A percentile compares a stretch with the other conserved stretches of the same genome.
These are phyloP conservation scores for Huntiella bhutanensis DNA, from an alignment of 2,329 filamentous ascomycete genomes.

Conservation along the genomic window DNA sequence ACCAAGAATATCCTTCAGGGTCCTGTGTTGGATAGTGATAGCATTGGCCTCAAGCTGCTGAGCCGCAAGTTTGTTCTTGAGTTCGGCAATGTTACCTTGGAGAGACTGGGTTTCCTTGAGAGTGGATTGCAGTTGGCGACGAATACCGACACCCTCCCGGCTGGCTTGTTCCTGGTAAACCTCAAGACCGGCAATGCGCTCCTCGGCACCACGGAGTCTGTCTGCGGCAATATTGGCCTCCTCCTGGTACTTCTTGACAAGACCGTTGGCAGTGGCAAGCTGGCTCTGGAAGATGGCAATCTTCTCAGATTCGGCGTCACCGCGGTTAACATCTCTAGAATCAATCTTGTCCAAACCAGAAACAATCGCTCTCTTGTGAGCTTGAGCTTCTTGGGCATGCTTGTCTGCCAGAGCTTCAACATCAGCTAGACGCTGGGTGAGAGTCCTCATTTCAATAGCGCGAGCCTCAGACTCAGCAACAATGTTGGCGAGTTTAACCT, in stretches of 20 bases:
- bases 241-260: constrained; percentile 76
- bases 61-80: constrained; percentile 64
- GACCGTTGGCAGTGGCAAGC: constrained; percentile 52
- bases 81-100: constrained; percentile 60
- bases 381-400: constrained; percentile 69
- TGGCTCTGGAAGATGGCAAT: constrained; percentile 60
- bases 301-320: constrained; percentile 41
- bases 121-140: constrained; percentile 71
- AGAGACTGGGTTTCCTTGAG: constrained; percentile 70
- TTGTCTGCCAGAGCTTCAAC: constrained; percentile 76
- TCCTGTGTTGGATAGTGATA: constrained; percentile 75
- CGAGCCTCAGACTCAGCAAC: constrained; percentile 68
- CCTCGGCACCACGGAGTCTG: constrained; percentile 79
- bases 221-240: constrained; percentile 76
- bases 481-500: constrained; percentile 57
- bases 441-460: constrained; percentile 56
- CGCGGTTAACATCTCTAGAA: constrained; percentile 29
- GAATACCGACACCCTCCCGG: constrained; percentile 73
- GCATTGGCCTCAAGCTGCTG: constrained; percentile 92
- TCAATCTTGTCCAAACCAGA: constrained; percentile 61
- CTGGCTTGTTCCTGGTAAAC: constrained; percentile 95
- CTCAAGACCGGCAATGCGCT: constrained; percentile 88
- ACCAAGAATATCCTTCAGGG: constrained; percentile 76
- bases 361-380: constrained; percentile 67
- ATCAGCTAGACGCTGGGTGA: constrained; percentile 58